Evolutionary conservation across 1,284 basidiomycete species (phyloP).

Genomic region (Ceratobasidium sp.): DNA sequence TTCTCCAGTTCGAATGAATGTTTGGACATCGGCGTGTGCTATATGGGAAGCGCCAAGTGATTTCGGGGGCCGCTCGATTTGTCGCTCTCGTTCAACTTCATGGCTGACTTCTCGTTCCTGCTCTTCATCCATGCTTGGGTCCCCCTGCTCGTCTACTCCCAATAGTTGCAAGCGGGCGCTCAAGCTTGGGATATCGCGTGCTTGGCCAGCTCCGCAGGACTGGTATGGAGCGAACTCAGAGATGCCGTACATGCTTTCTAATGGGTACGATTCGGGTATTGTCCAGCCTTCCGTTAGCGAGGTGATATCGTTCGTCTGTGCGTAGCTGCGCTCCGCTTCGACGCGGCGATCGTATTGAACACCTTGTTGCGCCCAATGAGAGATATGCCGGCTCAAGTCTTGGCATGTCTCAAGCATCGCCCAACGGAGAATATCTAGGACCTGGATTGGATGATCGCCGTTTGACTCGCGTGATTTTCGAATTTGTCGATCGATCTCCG

Average conservation of each 20-base stretch:
- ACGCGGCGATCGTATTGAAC: constrained; percentile 59
- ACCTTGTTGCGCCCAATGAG: constrained; percentile 60
- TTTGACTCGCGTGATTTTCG: constrained; percentile 49
- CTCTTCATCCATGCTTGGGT: constrained; percentile 60
- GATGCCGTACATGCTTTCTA: constrained; percentile 59
- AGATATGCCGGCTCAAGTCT: constrained; percentile 13
- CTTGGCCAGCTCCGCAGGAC: background rate
- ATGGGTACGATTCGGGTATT: constrained; percentile 59
- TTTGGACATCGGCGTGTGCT: constrained; percentile 10
- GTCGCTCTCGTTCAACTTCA: constrained; percentile 41
- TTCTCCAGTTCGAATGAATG: constrained; percentile 10
- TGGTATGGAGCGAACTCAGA: background rate
- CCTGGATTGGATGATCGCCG: background rate
- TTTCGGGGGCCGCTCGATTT: constrained; percentile 34
- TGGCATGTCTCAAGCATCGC: constrained; percentile 42
- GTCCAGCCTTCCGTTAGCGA: constrained; percentile 57
- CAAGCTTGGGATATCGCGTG: constrained; percentile 52
- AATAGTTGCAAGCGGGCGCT: constrained; percentile 54
- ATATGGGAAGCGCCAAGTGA: background rate
- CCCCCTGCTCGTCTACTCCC: constrained; percentile 51
- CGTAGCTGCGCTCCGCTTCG: constrained; percentile 46
- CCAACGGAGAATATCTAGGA: constrained; percentile 39
- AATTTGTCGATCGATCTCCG: constrained; percentile 62
- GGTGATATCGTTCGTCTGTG: background rate
- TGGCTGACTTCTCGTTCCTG: constrained; percentile 63